These are phyloP conservation scores for Botrytis byssoidea DNA, from an alignment of 2,329 filamentous ascomycete genomes.

Conservation along the genomic window DNA sequence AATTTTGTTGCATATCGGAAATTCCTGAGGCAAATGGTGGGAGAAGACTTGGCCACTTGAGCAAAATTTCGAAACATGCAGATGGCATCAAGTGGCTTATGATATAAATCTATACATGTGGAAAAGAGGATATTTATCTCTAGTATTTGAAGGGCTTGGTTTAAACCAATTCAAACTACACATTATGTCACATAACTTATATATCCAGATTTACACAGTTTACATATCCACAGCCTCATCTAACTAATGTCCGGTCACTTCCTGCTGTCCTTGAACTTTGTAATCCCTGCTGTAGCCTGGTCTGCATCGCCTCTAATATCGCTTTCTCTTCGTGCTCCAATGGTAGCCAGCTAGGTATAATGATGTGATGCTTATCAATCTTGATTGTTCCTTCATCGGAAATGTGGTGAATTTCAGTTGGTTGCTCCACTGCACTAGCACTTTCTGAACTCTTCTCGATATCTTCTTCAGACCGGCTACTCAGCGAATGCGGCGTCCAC, in stretches of 20 bases:
- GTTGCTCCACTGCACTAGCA: neutral
- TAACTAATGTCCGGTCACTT: conserved; percentile 18
- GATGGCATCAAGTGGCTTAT: neutral
- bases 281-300: conserved; percentile 22
- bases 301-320: conserved; percentile 28
- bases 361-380: conserved; percentile 24
- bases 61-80: neutral
- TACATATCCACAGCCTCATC: conserved; percentile 7
- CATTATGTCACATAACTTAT: neutral
- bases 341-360: conserved; percentile 28
- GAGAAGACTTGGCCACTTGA: neutral
- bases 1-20: conserved; percentile 19
- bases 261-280: conserved; percentile 7
- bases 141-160: neutral
- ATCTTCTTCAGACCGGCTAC: conserved; percentile 4
- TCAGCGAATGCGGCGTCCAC: conserved; percentile 36
- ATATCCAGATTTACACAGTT: neutral
- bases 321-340: conserved; percentile 30
- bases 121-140: neutral
- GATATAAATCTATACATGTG: neutral
- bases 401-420: neutral
- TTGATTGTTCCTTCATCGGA: conserved; percentile 19
- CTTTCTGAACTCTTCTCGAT: conserved; percentile 6
- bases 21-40: conserved; percentile 14
- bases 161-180: neutral